phyloP scores from a whole-genome alignment of 306 rosid genomes.

The Geum urbanum region DNA sequence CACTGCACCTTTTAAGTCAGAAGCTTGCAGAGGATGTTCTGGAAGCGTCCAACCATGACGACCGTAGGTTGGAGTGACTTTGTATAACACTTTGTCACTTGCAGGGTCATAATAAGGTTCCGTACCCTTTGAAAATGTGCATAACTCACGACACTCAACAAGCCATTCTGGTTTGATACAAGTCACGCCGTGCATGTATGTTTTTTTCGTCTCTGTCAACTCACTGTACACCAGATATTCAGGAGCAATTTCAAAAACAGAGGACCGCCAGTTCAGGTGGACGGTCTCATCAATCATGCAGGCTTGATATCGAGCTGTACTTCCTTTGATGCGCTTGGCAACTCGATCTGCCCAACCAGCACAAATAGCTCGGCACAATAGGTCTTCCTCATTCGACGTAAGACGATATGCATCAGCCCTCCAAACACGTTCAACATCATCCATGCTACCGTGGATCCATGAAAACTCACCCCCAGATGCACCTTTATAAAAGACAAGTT shows the following conservation, averaged over 20 bases:
- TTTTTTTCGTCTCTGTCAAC: conserved; percentile 54
- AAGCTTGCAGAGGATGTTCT: conserved; percentile 42
- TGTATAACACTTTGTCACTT: conserved; percentile 52
- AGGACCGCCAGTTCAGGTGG: conserved; percentile 60
- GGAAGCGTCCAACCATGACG: conserved; percentile 77
- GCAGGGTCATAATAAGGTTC: conserved; percentile 62
- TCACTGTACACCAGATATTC: conserved; percentile 77
- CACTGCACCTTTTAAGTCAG: conserved; percentile 26
- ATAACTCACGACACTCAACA: conserved; percentile 63
- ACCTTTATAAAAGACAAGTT: conserved; percentile 49
- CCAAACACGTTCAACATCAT: conserved; percentile 66
- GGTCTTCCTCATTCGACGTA: conserved; percentile 51
- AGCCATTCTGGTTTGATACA: conserved; percentile 68
- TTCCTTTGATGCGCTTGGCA: conserved; percentile 59
- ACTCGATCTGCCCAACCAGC: conserved; percentile 96
- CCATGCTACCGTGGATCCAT: conserved; percentile 60
- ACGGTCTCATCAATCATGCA: conserved; percentile 56
- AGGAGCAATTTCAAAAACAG: conserved; percentile 53
- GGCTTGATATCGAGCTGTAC: conserved; percentile 44
- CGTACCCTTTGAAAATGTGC: conserved; percentile 63
- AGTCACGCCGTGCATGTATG: conserved; percentile 81
- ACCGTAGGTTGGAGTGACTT: conserved; percentile 61
- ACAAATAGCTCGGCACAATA: conserved; percentile 71
- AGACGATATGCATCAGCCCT: conserved; percentile 48
- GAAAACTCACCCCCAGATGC: conserved; percentile 44